Conservation (phyloP, 1,284 basidiomycete species). For the Cutaneotrichosporon cutaneum region DNA sequence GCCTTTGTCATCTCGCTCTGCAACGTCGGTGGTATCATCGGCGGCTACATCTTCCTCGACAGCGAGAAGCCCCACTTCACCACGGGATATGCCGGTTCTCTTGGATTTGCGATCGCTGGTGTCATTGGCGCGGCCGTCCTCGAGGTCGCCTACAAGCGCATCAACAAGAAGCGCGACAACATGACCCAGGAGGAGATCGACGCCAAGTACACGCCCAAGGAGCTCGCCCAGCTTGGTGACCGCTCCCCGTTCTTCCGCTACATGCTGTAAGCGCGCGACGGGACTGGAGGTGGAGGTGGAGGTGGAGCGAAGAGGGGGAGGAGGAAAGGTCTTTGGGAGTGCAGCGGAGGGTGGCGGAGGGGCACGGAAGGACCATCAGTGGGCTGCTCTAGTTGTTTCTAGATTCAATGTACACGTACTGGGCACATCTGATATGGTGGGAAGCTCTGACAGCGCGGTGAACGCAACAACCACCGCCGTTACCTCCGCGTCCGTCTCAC, state of each 20-base stretch:
- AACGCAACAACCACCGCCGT: too few relatives aligned
- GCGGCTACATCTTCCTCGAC: constrained; percentile 23
- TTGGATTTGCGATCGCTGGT: constrained; percentile 31
- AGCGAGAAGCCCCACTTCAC: constrained; percentile 20
- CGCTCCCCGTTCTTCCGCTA: constrained; percentile 36
- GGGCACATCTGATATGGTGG: too few relatives aligned
- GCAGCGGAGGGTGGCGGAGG: too few relatives aligned
- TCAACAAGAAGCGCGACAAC: constrained; percentile 30
- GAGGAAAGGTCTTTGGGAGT: too few relatives aligned
- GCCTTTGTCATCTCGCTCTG: constrained; percentile 31
- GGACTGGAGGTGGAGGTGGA: neutral
- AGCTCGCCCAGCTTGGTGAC: constrained; percentile 35
- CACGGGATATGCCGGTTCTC: constrained; percentile 36
- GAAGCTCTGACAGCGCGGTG: too few relatives aligned
- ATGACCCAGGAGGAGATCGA: constrained; percentile 35
- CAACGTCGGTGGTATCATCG: constrained; percentile 34
- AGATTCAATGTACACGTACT: too few relatives aligned
- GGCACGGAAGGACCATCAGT: too few relatives aligned
- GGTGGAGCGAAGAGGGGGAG: too few relatives aligned
- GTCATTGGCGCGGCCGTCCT: constrained; percentile 12
- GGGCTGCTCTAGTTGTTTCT: too few relatives aligned
- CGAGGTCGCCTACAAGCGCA: constrained; percentile 21
- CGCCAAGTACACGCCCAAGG: constrained; percentile 30
- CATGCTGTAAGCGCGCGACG: constrained; percentile 8
- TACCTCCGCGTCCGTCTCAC: too few relatives aligned